Evolutionary conservation across 331 rosid genomes (phyloP).

Genomic region (Prunus yedoensis): DNA sequence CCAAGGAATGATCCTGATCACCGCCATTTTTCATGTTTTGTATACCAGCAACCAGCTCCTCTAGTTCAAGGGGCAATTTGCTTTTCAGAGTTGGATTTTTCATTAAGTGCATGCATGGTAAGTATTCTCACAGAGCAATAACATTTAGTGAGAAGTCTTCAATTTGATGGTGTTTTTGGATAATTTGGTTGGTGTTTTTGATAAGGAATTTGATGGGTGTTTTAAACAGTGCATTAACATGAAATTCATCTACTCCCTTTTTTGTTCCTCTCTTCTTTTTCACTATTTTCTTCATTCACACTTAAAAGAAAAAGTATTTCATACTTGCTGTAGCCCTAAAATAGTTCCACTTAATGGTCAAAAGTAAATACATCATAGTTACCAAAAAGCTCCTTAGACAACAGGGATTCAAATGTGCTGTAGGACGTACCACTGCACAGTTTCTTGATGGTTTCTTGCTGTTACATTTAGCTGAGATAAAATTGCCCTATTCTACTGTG

Average conservation of each 20-base stretch:
- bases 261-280: not conserved
- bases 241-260: not conserved
- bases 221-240: not conserved
- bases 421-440: not conserved
- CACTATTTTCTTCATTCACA: not conserved
- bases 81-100: constrained; percentile 73
- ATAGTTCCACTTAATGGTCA: not conserved
- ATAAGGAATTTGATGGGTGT: constrained; percentile 2
- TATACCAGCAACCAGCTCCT: constrained; percentile 70
- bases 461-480: not conserved
- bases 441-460: not conserved
- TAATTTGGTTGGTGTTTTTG: not conserved
- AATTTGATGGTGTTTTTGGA: constrained; percentile 2
- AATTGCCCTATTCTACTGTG: not conserved
- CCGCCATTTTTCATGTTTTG: constrained; percentile 75
- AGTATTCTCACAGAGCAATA: constrained; percentile 27
- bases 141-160: constrained; percentile 10
- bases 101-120: constrained; percentile 94
- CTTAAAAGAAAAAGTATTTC: not conserved
- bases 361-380: not conserved
- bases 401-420: not conserved
- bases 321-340: not conserved
- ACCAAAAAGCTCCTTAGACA: not conserved
- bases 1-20: constrained; percentile 89
- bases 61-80: constrained; percentile 65